phyloP scores from a whole-genome alignment of 441 rosid genomes.

The Euphorbia schlechtendalii region DNA sequence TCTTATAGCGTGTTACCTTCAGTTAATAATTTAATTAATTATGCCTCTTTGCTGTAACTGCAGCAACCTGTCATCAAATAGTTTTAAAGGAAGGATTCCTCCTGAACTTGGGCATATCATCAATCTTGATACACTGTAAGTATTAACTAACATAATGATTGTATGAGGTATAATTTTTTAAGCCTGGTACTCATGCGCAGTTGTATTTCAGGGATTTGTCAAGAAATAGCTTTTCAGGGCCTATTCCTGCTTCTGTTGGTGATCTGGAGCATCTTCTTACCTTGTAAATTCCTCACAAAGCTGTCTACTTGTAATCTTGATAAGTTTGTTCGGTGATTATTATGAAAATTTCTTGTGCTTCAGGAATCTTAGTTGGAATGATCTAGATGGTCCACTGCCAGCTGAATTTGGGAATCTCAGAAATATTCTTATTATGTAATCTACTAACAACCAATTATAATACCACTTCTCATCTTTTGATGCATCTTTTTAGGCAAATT shows the following conservation, averaged over 20 bases:
- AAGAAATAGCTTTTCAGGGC: conserved; percentile 61
- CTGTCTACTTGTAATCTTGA: not conserved
- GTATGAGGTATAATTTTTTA: not conserved
- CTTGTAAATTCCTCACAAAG: conserved; percentile 37
- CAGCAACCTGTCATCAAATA: conserved; percentile 77
- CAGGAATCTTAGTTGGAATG: conserved; percentile 76
- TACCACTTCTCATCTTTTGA: not conserved
- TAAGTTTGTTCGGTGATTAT: not conserved
- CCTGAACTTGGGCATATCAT: conserved; percentile 68
- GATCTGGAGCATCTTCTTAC: conserved; percentile 88
- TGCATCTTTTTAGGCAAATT: too few relatives aligned
- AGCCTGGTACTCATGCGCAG: not conserved
- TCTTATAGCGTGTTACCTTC: not conserved
- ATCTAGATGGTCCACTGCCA: conserved; percentile 56
- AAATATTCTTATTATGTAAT: conserved; percentile 67
- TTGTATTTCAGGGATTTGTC: conserved; percentile 68
- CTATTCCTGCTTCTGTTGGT: conserved; percentile 68
- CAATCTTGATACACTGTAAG: conserved; percentile 85
- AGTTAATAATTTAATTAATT: too few relatives aligned
- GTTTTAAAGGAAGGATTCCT: conserved; percentile 70
- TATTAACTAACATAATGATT: not conserved
- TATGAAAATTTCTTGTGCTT: not conserved
- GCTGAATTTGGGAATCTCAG: conserved; percentile 77
- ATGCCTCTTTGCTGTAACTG: not conserved
- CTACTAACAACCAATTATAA: not conserved